phyloP scores from a whole-genome alignment of 2,329 filamentous ascomycete species.

The Penicillium aurantiogriseum region DNA sequence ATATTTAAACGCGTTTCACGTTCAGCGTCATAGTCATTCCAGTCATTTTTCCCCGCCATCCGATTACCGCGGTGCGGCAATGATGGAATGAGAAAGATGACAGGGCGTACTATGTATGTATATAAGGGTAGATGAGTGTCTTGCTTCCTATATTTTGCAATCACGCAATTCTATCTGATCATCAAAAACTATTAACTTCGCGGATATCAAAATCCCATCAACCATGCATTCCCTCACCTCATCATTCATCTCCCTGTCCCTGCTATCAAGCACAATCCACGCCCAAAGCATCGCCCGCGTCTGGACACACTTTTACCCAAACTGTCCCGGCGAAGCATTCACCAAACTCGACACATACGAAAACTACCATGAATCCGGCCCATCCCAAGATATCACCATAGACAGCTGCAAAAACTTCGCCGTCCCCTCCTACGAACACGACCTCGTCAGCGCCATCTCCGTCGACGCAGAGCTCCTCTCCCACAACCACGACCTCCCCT shows the following conservation, averaged over 20 bases:
- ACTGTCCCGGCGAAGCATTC: constrained; percentile 25
- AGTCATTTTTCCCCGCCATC: constrained; percentile 24
- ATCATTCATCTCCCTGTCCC: constrained; percentile 12
- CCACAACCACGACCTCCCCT: constrained; percentile 15
- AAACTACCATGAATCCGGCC: constrained; percentile 24
- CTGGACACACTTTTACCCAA: constrained; percentile 33
- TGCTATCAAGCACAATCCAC: constrained; percentile 22
- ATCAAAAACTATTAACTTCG: not conserved
- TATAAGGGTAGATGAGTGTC: constrained; percentile 5
- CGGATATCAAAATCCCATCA: not conserved
- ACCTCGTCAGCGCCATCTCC: constrained; percentile 28
- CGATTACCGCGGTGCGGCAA: constrained; percentile 2
- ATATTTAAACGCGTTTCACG: constrained; percentile 14
- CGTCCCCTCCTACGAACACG: constrained; percentile 25
- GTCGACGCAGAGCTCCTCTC: constrained; percentile 27
- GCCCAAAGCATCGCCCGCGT: constrained; percentile 28
- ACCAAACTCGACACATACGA: constrained; percentile 24
- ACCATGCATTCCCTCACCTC: constrained; percentile 20
- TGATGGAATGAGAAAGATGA: constrained; percentile 6
- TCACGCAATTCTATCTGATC: not conserved
- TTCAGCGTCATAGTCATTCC: constrained; percentile 14
- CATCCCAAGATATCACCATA: constrained; percentile 22
- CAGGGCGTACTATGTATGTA: not conserved
- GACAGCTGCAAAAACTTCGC: constrained; percentile 28
- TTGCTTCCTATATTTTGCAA: not conserved